A percentile compares a stretch with the other conserved stretches of the same genome.
Evolutionary conservation across 805 yeast genomes (phyloP).

Genomic region (Blastobotrys mokoenaii): DNA sequence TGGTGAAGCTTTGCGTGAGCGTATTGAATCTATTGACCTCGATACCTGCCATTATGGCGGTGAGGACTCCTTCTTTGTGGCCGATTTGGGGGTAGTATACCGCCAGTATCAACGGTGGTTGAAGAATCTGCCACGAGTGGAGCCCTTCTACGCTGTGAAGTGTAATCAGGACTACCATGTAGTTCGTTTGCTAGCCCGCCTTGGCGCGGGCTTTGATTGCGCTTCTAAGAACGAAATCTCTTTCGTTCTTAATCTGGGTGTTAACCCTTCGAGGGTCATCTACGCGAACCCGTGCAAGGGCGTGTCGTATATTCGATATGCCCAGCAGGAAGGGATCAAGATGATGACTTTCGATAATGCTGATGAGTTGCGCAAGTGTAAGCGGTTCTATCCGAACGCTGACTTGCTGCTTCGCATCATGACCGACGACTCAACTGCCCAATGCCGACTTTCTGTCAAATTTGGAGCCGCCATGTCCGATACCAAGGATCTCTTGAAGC

Average conservation of each 20-base stretch:
- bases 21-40: conserved; percentile 36
- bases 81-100: conserved; percentile 69
- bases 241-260: conserved; percentile 51
- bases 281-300: conserved; percentile 95
- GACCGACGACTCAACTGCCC: conserved; percentile 84
- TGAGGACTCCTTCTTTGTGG: conserved; percentile 81
- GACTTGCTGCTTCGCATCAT: conserved; percentile 68
- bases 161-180: conserved; percentile 73
- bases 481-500: conserved; percentile 46
- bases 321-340: conserved; percentile 44
- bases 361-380: conserved; percentile 73
- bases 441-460: conserved; percentile 78
- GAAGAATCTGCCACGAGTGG: conserved; percentile 55
- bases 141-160: conserved; percentile 91
- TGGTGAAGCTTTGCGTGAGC: conserved; percentile 15
- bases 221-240: conserved; percentile 79
- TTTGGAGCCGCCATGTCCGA: conserved; percentile 68
- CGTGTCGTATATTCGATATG: conserved; percentile 69
- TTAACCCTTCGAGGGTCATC: conserved; percentile 57
- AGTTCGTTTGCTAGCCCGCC: conserved; percentile 43
- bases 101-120: conserved; percentile 61
- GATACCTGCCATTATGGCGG: conserved; percentile 63
- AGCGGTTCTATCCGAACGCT: conserved; percentile 58
- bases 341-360: conserved; percentile 85
- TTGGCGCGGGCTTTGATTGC: conserved; percentile 84